Base-by-base conservation (phyloP, 768 basidiomycete genomes). In the Crepidotus variabilis region DNA sequence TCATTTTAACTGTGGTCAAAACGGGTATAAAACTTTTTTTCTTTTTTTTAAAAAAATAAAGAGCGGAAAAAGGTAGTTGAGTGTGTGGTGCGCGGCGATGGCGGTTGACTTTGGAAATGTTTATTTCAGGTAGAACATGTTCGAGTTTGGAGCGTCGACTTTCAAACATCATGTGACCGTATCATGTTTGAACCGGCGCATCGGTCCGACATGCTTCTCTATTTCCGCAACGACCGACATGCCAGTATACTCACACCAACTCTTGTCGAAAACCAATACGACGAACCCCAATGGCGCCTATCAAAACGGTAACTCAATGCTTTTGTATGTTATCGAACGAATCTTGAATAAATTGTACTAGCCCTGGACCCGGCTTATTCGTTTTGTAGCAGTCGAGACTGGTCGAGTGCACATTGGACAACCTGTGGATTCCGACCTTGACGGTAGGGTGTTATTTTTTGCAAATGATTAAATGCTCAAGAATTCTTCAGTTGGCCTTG, bases 361-460 rank as follows among this genome's bases (percentile, higher is more conserved):
- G 85, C 76, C 80, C 78, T 92, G 90, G 90, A 83, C 83, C 33
- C 85, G 90, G 51, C 80, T 92, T 52, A 90, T 92, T 63, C 88
- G 90, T 57, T 92, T 92, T 66, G 78, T 89, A 28, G 90, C 90
- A 20, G 78, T 73, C 13, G 91, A 92, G 72, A 91, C 89, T 0
- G 76, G 79, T 6, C 76, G 80, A 52, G 78, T 92, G 22, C 91
- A 92, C 62, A 78, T 91, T 58, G 90, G 91, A 33, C 80, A 93
- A 70, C 90, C 91, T 0, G 74, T 90, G 16, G 85, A 92, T 63
- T 59, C 82, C 2, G 69, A 67, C 39, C 75, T 88, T 34, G 90
- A 92, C 63, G 82, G 90, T 85, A 16, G 47, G 65, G 39, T 16
- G 20, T 39, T 36, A 36, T 36, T 16, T 8, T 8, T 36, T 36